Conservation (phyloP, 2,329 filamentous ascomycete species). For the Shiraia bambusicola region DNA sequence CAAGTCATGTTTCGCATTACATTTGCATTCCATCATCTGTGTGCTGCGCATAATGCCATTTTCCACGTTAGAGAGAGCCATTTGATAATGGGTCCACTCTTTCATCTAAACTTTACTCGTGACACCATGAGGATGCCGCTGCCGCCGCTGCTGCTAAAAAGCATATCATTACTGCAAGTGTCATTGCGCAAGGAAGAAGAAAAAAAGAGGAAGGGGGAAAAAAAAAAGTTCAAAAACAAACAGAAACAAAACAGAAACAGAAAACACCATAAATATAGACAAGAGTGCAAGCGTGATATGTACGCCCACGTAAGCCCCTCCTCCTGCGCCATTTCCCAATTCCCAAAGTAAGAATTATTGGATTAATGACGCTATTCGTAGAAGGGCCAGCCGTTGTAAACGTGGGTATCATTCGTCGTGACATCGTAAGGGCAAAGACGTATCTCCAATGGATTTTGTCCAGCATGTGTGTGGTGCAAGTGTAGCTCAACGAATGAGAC, state of each 20-base stretch:
- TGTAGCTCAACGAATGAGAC: conserved; percentile 9
- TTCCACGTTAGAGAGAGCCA: too few relatives aligned
- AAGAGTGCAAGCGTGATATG: conserved; percentile 14
- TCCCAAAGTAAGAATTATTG: conserved; percentile 14
- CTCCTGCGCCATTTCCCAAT: conserved; percentile 20
- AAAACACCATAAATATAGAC: conserved; percentile 14
- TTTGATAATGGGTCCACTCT: too few relatives aligned
- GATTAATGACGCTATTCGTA: conserved; percentile 27
- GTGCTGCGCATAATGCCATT: too few relatives aligned
- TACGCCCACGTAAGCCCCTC: conserved; percentile 14
- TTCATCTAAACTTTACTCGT: too few relatives aligned
- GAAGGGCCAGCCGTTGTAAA: conserved; percentile 30
- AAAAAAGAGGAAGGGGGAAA: too few relatives aligned
- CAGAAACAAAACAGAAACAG: conserved; percentile 5
- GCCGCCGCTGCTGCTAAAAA: too few relatives aligned
- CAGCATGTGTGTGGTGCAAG: conserved; percentile 14
- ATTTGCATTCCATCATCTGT: too few relatives aligned
- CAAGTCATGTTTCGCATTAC: too few relatives aligned
- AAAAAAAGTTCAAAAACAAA: background rate
- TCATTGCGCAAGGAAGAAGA: background rate
- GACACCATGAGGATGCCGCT: too few relatives aligned
- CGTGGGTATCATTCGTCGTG: conserved; percentile 44
- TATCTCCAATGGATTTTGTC: conserved; percentile 21
- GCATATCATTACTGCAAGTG: too few relatives aligned
- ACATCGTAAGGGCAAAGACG: conserved; percentile 31